Evolutionary conservation across 805 yeast species (phyloP).

Genomic region (Kodamaea kakaduensis): DNA sequence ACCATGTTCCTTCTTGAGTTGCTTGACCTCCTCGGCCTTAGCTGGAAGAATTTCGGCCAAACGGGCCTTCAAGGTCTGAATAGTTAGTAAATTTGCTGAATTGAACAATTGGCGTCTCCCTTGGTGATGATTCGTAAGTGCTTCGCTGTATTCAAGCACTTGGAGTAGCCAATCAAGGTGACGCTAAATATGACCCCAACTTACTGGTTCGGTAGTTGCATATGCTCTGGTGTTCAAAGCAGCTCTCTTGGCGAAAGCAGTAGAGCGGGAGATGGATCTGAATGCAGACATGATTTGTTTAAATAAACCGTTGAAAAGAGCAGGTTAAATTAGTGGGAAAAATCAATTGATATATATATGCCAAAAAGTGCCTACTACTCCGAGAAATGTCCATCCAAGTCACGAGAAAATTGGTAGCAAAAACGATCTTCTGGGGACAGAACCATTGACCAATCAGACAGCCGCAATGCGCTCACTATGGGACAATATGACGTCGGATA

Average conservation of each 20-base stretch:
- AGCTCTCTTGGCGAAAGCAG: constrained; percentile 25
- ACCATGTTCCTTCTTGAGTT: constrained; percentile 88
- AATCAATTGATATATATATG: constrained; percentile 13
- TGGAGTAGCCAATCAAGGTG: no score
- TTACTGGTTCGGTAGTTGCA: constrained; percentile 37
- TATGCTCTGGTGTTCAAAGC: constrained; percentile 24
- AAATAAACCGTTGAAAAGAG: constrained; percentile 12
- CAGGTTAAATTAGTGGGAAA: constrained; percentile 13
- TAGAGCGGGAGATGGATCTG: constrained; percentile 36
- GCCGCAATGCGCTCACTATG: constrained; percentile 2
- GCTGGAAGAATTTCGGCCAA: constrained; percentile 90
- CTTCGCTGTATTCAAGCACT: no score
- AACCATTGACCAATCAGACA: constrained; percentile 10
- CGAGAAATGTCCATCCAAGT: constrained; percentile 4
- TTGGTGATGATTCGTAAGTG: no score
- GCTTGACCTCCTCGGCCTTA: constrained; percentile 86
- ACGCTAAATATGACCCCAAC: constrained; percentile 3
- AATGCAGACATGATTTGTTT: constrained; percentile 28
- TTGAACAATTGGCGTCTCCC: no score
- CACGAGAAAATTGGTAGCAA: constrained; percentile 4
- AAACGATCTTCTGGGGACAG: constrained; percentile 6
- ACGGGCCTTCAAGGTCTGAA: constrained; percentile 81
- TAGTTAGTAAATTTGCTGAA: constrained; percentile 12
- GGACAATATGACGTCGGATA: constrained; percentile 5
- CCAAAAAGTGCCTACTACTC: constrained; percentile 4